These are phyloP conservation scores for Fusarium albidum DNA, from an alignment of 2,329 filamentous ascomycete genomes.

Conservation along the genomic window DNA sequence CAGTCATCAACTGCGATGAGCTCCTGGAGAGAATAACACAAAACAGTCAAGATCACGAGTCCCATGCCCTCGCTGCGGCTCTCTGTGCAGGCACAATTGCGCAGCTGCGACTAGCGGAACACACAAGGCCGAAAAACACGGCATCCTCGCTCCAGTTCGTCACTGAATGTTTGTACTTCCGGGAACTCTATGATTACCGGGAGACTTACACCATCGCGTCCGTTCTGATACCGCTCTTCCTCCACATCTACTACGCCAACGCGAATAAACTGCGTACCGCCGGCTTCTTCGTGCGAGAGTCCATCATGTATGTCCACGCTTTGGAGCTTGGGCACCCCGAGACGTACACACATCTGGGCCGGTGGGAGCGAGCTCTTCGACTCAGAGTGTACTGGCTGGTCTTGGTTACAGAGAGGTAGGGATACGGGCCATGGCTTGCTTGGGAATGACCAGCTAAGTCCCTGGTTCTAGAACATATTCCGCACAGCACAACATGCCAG, in stretches of 20 bases:
- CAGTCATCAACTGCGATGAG: constrained; percentile 33
- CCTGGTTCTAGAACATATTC: constrained; percentile 29
- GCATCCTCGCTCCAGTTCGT: constrained; percentile 28
- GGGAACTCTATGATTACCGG: constrained; percentile 37
- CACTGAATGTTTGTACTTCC: constrained; percentile 24
- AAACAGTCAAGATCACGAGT: constrained; percentile 28
- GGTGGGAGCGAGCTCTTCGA: constrained; percentile 30
- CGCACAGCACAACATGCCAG: constrained; percentile 35
- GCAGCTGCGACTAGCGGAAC: constrained; percentile 37
- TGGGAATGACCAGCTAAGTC: not conserved
- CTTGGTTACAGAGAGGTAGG: constrained; percentile 34
- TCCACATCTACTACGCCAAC: constrained; percentile 42
- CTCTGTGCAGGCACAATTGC: constrained; percentile 40
- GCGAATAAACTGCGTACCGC: constrained; percentile 39
- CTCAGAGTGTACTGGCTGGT: constrained; percentile 38
- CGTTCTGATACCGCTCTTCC: constrained; percentile 38
- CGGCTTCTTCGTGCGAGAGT: constrained; percentile 34
- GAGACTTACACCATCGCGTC: constrained; percentile 32
- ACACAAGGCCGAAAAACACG: constrained; percentile 21
- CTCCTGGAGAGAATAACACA: constrained; percentile 24
- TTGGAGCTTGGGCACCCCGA: constrained; percentile 35
- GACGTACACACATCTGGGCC: constrained; percentile 21
- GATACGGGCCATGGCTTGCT: fast-evolving
- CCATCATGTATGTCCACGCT: constrained; percentile 36
- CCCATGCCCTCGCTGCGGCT: constrained; percentile 36